Base-by-base conservation (phyloP, 2,329 filamentous ascomycete genomes). In the Penicillium aurantiogriseum region DNA sequence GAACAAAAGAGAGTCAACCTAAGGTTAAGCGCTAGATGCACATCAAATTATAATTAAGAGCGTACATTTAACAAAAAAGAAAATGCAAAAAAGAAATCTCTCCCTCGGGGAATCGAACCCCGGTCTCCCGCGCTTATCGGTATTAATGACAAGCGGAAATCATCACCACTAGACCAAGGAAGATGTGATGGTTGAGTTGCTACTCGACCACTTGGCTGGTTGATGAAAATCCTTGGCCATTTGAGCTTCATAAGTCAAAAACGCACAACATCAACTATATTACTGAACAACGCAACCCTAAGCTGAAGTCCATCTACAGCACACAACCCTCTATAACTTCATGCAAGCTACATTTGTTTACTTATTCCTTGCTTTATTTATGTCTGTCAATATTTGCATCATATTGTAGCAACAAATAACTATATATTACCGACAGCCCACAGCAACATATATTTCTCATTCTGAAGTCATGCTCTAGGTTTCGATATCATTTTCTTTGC, bases 31-130 rank as follows among this genome's bases (percentile, higher is more conserved):
- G 38, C 38, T 25, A 25, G 7, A 17, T 25, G 4, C 4, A 19
- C 5, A 11, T 35, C 2, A 11, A 10, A 23, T 17, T 11, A 13
- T 33, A 15, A 7, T 15, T 13, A 33, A 15, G 5, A 45, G 25
- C 19, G 15, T 17, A 39, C n/a, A n/a, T n/a, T n/a, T n/a, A n/a
- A 3, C 3, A 4, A n/a, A 29, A 36, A 29, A 47, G 9, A 29
- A 4, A 29, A 21, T 21, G 21, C 21, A 49, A 47, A 50, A 8
- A 38, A 62, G 52, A 47, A 52, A 61, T 45, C 65, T 68, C 64
- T 69, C 66, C 64, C 66, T 69, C 66, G 68, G 67, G 68, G 66
- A 71, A 69, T 71, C 66, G 69, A 71, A 71, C 68, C 69, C 69
- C 67, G 69, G 69, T 71, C 68, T 69, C 68, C 69, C 69, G 68